Percentiles rank a stretch among this genome's conserved stretches.
phyloP scores from a whole-genome alignment of 768 basidiomycete genomes.

The Mycena olivaceomarginata region DNA sequence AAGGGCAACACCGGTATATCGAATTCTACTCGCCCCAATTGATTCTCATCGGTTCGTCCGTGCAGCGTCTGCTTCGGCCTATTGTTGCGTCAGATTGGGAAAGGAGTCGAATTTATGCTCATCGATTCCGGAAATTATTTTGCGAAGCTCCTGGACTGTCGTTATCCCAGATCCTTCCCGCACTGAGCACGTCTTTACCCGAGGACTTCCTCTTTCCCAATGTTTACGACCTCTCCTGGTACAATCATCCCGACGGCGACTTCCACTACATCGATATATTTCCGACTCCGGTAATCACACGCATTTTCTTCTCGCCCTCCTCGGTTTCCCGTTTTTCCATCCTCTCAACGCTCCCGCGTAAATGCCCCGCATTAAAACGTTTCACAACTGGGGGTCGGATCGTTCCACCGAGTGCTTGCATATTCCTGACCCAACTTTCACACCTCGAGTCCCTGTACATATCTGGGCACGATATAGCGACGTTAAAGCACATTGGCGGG shows the following conservation, averaged over 20 bases:
- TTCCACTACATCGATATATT: background rate
- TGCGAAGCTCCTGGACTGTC: background rate
- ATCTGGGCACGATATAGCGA: background rate
- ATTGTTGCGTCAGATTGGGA: background rate
- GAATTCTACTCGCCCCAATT: background rate
- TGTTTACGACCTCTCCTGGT: background rate
- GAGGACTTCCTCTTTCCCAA: background rate
- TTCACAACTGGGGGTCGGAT: background rate
- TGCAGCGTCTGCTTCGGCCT: background rate
- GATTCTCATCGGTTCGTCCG: background rate
- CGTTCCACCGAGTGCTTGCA: background rate
- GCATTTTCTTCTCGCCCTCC: background rate
- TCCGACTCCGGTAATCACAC: background rate
- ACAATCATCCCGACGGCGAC: background rate
- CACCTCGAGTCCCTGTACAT: background rate
- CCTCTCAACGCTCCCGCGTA: background rate
- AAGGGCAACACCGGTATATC: background rate
- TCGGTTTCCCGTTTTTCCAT: background rate
- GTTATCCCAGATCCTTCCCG: background rate
- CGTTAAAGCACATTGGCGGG: background rate
- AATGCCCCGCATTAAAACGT: background rate
- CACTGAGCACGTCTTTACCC: background rate
- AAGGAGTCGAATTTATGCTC: background rate
- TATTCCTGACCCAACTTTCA: background rate
- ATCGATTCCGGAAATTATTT: background rate